Evolutionary conservation across 305 asterid species (phyloP), one percentile per base, ranked within the genome.

Genomic region (Rubia occidens): DNA sequence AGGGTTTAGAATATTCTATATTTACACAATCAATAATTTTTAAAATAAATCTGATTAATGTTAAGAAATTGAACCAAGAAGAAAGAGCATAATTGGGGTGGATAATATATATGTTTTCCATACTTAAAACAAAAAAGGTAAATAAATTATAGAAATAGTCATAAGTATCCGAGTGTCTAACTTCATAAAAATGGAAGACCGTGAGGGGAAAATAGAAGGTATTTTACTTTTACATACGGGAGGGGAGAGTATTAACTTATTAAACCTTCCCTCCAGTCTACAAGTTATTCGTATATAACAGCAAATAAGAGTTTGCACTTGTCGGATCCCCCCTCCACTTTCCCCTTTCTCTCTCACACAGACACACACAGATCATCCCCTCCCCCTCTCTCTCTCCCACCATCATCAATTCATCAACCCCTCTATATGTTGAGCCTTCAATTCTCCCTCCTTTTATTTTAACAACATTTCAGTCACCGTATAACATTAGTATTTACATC

Each of bases 281-380:
- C 64, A 66, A 63, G 64, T 71, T 64, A 76, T 68, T 64, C 67
- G 35, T 45, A 60, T 79, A 80, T 51, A 37, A 18, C 89, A 85
- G 85, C 94, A 83, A 80, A 78, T 81, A 76, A 76, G 76, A 75
- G 83, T 78, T 86, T 77, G 82, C 89, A 83, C 67, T 88, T 86
- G 89, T 88, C 87, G 84, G 84, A 82, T 78, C 68, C 17, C 40
- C 59, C 11, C 59, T 53, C 26, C 26, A 53, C 59, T 11, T 53
- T 62, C 58, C 49, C 75, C 77, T 18, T 70, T 64, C 42, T 56
- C 65, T 59, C 42, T 51, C 78, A 71, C 84, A 71, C 78, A 62
- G 26, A 3, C 49, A 39, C 67, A n/a, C 67, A 37, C 64, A 9
- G 42, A 81, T 76, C 68, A 14, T 20, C 55, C 61, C 72, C n/a